Conservation (phyloP, 305 asterid genomes). For the Euphrasia arctica region DNA sequence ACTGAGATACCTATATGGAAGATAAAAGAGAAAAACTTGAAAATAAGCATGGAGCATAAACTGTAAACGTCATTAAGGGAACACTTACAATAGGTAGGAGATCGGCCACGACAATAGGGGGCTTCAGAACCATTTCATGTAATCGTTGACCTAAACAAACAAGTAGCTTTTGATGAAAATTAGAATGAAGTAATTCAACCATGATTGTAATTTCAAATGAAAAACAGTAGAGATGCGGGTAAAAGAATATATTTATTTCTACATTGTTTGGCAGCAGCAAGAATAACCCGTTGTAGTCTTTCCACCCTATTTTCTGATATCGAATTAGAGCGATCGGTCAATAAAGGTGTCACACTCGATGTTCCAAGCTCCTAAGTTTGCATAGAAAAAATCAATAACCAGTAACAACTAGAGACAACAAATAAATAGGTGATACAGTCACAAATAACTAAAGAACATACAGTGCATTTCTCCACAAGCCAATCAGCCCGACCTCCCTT, state of each 20-base stretch:
- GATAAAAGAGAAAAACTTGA: constrained; percentile 16
- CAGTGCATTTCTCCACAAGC: constrained; percentile 98
- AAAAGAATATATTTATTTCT: constrained; percentile 19
- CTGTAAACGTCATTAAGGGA: constrained; percentile 8
- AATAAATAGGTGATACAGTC: constrained; percentile 22
- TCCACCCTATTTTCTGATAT: constrained; percentile 74
- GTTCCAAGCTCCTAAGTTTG: constrained; percentile 85
- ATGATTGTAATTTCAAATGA: constrained; percentile 19
- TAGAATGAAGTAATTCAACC: constrained; percentile 4
- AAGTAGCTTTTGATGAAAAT: constrained; percentile 9
- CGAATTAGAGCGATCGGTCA: constrained; percentile 67
- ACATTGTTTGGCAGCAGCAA: constrained; percentile 91
- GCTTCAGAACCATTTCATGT: constrained; percentile 78
- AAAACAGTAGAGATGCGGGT: constrained; percentile 10
- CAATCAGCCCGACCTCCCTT: constrained; percentile 98
- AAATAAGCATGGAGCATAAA: neutral
- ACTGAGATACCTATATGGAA: constrained; percentile 49
- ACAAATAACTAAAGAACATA: constrained; percentile 37
- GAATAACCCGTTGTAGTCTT: constrained; percentile 72
- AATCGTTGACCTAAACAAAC: constrained; percentile 72
- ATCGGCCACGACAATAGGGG: constrained; percentile 50
- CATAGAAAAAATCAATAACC: constrained; percentile 2
- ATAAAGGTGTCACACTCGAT: constrained; percentile 73
- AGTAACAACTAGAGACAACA: constrained; percentile 19
- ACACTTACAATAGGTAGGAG: constrained; percentile 62